A percentile compares a stretch with the other conserved stretches of the same genome.
These are phyloP conservation scores for Acanthamoeba culbertsoni DNA, from an alignment of 208 protist genomes.

Conservation along the genomic window DNA sequence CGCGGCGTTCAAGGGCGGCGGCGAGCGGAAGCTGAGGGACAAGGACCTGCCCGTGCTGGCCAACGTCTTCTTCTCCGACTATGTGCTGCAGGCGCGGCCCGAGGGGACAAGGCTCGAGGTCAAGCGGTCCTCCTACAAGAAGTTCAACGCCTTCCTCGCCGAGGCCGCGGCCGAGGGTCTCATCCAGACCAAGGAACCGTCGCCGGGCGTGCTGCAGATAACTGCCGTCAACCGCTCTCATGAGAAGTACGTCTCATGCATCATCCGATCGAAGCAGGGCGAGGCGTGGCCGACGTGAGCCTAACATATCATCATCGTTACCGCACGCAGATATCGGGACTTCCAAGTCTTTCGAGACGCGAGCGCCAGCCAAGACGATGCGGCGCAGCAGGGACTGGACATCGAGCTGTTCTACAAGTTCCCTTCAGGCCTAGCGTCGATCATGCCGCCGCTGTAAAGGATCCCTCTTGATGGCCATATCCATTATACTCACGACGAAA, in stretches of 20 bases:
- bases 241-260: background rate
- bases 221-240: background rate
- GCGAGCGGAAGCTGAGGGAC: background rate
- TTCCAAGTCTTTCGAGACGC: background rate
- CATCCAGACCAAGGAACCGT: background rate
- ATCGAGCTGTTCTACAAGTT: background rate
- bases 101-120: background rate
- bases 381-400: background rate
- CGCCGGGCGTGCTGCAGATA: background rate
- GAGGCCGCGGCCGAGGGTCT: background rate
- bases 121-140: background rate
- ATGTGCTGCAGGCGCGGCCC: background rate
- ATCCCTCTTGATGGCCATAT: too few species aligned
- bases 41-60: slow-evolving; percentile 17
- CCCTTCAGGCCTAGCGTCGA: background rate
- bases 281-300: too few species aligned
- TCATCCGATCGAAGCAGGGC: background rate
- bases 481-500: too few species aligned
- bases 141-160: background rate
- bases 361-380: background rate
- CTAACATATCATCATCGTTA: background rate
- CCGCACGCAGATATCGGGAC: background rate
- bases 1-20: background rate
- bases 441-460: background rate
- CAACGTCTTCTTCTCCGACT: slow-evolving; percentile 11